Evolutionary conservation across 768 basidiomycete genomes (phyloP).

Genomic region (Heimioporus sp.): DNA sequence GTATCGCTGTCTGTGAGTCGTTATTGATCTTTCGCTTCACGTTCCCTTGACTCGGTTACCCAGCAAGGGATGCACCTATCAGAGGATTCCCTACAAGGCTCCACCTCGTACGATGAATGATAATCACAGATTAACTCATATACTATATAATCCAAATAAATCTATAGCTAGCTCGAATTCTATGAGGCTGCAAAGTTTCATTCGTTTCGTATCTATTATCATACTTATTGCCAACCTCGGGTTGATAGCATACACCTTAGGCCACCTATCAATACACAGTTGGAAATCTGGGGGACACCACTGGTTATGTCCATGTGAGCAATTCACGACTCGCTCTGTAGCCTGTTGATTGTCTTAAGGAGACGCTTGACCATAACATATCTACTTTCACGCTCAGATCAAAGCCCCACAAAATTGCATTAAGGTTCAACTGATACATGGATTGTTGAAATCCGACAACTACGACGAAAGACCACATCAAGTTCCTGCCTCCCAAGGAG

Average conservation of each 20-base stretch:
- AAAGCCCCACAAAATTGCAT: neutral
- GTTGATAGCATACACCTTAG: neutral
- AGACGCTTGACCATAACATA: too few species aligned
- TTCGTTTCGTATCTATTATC: neutral
- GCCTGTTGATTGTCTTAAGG: too few species aligned
- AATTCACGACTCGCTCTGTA: too few species aligned
- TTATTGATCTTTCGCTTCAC: neutral
- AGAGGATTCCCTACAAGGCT: conserved; percentile 1
- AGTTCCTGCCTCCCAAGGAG: conserved; percentile 25
- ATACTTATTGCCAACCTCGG: neutral
- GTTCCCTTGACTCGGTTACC: neutral
- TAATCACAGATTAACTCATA: conserved; percentile 8
- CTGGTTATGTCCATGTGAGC: too few species aligned
- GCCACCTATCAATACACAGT: too few species aligned
- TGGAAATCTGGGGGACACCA: too few species aligned
- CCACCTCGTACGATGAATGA: conserved; percentile 2
- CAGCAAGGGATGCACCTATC: conserved; percentile 8
- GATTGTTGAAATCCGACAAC: conserved; percentile 84
- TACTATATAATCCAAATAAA: neutral
- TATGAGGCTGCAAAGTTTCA: neutral
- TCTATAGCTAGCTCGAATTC: neutral
- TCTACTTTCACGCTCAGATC: too few species aligned
- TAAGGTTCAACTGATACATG: conserved; percentile 25
- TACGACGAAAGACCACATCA: conserved; percentile 37
- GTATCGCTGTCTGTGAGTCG: conserved; percentile 13